Evolutionary conservation across 2,329 filamentous ascomycete species (phyloP).

Genomic region (Ceratocystis huliohia): DNA sequence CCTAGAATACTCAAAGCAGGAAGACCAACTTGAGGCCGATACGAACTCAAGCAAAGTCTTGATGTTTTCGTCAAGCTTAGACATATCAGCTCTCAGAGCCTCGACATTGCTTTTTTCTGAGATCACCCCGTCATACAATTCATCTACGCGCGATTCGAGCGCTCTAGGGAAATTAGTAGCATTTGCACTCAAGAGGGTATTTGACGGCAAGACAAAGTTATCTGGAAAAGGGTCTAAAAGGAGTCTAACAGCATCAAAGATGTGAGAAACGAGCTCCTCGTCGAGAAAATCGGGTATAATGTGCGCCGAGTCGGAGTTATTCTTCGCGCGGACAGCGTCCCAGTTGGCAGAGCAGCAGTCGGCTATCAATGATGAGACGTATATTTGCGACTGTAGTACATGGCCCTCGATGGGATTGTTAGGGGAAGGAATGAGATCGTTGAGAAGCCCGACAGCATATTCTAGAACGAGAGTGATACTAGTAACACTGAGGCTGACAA

Average conservation of each 20-base stretch:
- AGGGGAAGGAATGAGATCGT: conserved; percentile 41
- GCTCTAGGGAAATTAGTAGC: conserved; percentile 15
- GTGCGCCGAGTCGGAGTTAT: conserved; percentile 18
- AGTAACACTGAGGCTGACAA: conserved; percentile 46
- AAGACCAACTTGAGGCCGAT: conserved; percentile 50
- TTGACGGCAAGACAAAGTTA: conserved; percentile 42
- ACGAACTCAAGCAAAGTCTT: conserved; percentile 49
- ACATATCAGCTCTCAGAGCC: conserved; percentile 15
- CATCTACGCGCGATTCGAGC: conserved; percentile 16
- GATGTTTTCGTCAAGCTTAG: conserved; percentile 41
- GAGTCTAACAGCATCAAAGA: conserved; percentile 43
- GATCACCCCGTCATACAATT: conserved; percentile 17
- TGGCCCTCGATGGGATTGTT: conserved; percentile 41
- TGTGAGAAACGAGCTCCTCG: conserved; percentile 39
- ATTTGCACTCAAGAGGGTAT: conserved; percentile 37
- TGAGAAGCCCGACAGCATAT: conserved; percentile 43
- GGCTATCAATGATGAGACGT: conserved; percentile 49
- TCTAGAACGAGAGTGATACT: conserved; percentile 44
- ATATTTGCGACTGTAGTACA: conserved; percentile 51
- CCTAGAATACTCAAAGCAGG: conserved; percentile 47
- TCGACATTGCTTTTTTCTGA: conserved; percentile 15
- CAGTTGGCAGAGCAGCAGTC: conserved; percentile 54
- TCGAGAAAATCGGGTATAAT: conserved; percentile 33
- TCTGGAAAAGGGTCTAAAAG: conserved; percentile 49
- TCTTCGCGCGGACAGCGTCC: conserved; percentile 32